Evolutionary conservation across 2,329 filamentous ascomycete species (phyloP), one percentile per base, ranked within the genome.

Genomic region (Nemania abortiva): DNA sequence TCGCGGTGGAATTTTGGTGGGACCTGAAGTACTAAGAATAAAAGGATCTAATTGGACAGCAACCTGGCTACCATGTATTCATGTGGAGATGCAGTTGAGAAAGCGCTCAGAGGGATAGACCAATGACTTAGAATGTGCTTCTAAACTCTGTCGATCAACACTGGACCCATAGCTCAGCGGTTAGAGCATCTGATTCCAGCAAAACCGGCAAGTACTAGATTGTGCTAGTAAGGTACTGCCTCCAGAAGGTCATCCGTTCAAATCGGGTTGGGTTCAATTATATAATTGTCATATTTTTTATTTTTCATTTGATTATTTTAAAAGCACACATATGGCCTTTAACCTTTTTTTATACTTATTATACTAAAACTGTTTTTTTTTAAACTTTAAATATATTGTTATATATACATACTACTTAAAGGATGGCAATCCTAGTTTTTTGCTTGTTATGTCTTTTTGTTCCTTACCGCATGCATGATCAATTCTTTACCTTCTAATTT

Each of bases 131-230:
- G 31, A 37, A 37, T 37, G 11, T 37, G 3, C 34, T 37, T 37
- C 7, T 47, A 47, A 47, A 47, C 42, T 20, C 5, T 2, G 15
- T 7, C n/a, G 2, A 7, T 52, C 5, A 27, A 52, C 49, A 52
- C 47, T 52, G 58, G 58, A 61, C 47, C 58, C 5, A 27, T 27
- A 27, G 24, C 24, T 27, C 24, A 61, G 58, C 58, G 58, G 58
- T 61, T 61, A 61, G 58, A 61, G 58, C 58, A 61, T 52, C 58
- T 61, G 58, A 61, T 61, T 61, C 58, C 49, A 29, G 49, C 24
- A 15, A 24, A 56, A 31, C n/a, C n/a, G n/a, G n/a, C n/a, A n/a
- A n/a, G n/a, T n/a, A n/a, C n/a, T n/a, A n/a, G n/a, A n/a, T n/a
- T n/a, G n/a, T n/a, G n/a, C n/a, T 56, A 39, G 20, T 10, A 37